A percentile compares a stretch with the other conserved stretches of the same genome.
Conservation (phyloP, 1,284 basidiomycete genomes). For the Vanrija humicola region DNA sequence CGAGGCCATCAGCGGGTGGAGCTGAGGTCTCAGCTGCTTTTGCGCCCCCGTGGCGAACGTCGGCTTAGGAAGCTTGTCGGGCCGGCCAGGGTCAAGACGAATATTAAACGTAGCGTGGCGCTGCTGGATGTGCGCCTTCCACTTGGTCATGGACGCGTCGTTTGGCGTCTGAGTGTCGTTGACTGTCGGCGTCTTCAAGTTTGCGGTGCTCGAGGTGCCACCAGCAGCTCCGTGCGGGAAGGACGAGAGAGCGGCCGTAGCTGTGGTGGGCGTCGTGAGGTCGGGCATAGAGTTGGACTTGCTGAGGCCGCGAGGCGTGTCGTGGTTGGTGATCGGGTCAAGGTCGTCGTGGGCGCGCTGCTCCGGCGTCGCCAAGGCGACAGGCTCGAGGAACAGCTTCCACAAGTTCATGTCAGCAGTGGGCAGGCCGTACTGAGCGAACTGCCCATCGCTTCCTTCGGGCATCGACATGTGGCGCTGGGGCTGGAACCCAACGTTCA, state of each 20-base stretch:
- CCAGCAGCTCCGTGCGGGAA: not conserved
- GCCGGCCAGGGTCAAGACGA: constrained; percentile 6
- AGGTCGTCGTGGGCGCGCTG: constrained; percentile 25
- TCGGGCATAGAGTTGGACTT: constrained; percentile 45
- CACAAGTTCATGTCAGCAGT: constrained; percentile 37
- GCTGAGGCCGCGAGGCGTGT: constrained; percentile 12
- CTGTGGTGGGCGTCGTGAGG: constrained; percentile 26
- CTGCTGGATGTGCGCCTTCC: constrained; percentile 38
- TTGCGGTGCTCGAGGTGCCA: not conserved
- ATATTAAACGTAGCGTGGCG: constrained; percentile 34
- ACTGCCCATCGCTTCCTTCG: no score
- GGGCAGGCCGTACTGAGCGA: no score
- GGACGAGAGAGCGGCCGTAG: not conserved
- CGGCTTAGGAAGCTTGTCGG: constrained; percentile 5
- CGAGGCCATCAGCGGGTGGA: constrained; percentile 21
- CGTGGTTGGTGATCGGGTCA: not conserved
- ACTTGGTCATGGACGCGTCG: constrained; percentile 22
- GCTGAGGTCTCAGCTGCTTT: constrained; percentile 1
- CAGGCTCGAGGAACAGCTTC: constrained; percentile 38
- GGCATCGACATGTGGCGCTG: constrained; percentile 8
- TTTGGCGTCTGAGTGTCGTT: not conserved
- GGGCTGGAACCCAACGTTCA: not conserved
- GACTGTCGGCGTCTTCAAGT: not conserved
- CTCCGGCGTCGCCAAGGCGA: constrained; percentile 27
- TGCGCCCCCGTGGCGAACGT: constrained; percentile 5